phyloP scores from a whole-genome alignment of 2,329 filamentous ascomycete genomes.

The Emydomyces testavorans region DNA sequence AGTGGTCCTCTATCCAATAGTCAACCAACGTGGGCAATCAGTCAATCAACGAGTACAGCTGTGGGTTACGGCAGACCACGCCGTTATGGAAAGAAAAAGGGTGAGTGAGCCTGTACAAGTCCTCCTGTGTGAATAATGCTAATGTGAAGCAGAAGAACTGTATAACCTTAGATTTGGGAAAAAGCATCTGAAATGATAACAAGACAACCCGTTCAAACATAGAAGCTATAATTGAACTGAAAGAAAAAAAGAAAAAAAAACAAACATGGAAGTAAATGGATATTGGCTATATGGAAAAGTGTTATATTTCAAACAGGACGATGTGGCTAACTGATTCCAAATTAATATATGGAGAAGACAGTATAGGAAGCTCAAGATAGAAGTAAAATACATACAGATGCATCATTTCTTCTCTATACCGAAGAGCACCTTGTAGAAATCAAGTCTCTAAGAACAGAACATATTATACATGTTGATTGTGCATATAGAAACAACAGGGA shows the following conservation, averaged over 20 bases:
- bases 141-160: constrained; percentile 9
- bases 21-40: constrained; percentile 10
- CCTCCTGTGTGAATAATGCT: neutral
- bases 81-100: constrained; percentile 20
- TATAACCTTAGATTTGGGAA: constrained; percentile 16
- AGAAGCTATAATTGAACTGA: neutral
- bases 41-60: constrained; percentile 13
- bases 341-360: too few species aligned
- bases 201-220: neutral
- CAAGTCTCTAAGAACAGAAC: neutral
- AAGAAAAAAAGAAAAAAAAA: neutral
- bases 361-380: too few species aligned
- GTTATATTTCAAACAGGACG: too few species aligned
- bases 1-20: constrained; percentile 17
- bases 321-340: too few species aligned
- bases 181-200: constrained; percentile 1
- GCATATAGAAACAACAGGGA: neutral
- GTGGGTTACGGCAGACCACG: constrained; percentile 12
- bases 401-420: neutral
- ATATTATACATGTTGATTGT: neutral
- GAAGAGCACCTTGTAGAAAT: constrained; percentile 4
- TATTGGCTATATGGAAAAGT: too few species aligned
- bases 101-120: constrained; percentile 18
- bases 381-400: too few species aligned
- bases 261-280: too few species aligned